phyloP scores from a whole-genome alignment of 2,329 filamentous ascomycete genomes.

The Leptographium procerum region DNA sequence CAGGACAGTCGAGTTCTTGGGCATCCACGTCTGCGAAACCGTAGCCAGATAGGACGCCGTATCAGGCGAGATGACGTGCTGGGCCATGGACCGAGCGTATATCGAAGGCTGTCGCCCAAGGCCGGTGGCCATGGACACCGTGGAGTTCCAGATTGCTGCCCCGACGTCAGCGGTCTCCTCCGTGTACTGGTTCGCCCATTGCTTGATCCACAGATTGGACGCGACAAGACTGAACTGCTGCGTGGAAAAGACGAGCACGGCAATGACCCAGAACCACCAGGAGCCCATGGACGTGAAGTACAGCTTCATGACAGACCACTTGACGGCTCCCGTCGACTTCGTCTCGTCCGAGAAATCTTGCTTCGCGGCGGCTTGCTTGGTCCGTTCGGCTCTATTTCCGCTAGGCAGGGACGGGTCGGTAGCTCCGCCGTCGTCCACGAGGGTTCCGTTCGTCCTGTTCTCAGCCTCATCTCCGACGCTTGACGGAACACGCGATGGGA shows the following conservation, averaged over 20 bases:
- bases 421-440: slow-evolving; percentile 39
- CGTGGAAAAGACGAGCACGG: slow-evolving; percentile 60
- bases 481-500: slow-evolving; percentile 69
- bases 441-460: slow-evolving; percentile 39
- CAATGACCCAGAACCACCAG: slow-evolving; percentile 87
- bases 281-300: slow-evolving; percentile 89
- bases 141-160: background rate
- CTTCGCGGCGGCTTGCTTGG: slow-evolving; percentile 42
- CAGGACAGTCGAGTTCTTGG: slow-evolving; percentile 26
- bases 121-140: background rate
- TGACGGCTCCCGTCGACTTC: slow-evolving; percentile 78
- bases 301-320: slow-evolving; percentile 72
- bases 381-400: slow-evolving; percentile 34
- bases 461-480: slow-evolving; percentile 56
- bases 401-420: slow-evolving; percentile 33
- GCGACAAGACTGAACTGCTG: slow-evolving; percentile 81
- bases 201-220: slow-evolving; percentile 86
- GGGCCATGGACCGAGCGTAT: slow-evolving; percentile 5
- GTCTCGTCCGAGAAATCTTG: slow-evolving; percentile 54
- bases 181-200: slow-evolving; percentile 88
- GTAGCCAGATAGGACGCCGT: background rate
- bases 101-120: slow-evolving; percentile 2
- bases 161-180: slow-evolving; percentile 18
- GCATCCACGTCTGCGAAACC: slow-evolving; percentile 7
- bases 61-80: slow-evolving; percentile 3